phyloP scores from a whole-genome alignment of 768 basidiomycete genomes.

The Omphalotus guepiniiformis region DNA sequence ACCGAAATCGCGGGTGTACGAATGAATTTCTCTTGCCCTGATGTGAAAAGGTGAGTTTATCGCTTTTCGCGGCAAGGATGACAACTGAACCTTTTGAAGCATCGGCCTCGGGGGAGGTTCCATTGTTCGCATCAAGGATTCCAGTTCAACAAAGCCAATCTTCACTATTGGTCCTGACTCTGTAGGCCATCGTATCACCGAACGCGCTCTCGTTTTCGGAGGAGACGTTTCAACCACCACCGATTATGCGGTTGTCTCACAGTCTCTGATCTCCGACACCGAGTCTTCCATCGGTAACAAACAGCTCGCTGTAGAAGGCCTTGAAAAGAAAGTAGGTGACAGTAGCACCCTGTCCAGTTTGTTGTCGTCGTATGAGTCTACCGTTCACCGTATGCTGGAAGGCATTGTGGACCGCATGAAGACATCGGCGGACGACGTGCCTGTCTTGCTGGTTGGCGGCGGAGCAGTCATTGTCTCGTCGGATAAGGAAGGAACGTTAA shows the following conservation, averaged over 20 bases:
- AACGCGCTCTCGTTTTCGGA: slow-evolving; percentile 43
- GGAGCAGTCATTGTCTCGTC: slow-evolving; percentile 54
- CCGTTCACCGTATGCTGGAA: slow-evolving; percentile 45
- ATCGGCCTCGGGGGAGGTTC: slow-evolving; percentile 59
- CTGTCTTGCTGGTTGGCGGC: slow-evolving; percentile 56
- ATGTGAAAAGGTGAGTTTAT: slow-evolving; percentile 33
- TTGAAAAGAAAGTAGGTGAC: slow-evolving; percentile 11
- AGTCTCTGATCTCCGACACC: slow-evolving; percentile 9
- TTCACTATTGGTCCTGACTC: slow-evolving; percentile 53
- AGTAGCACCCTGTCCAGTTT: slow-evolving; percentile 2
- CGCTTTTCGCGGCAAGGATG: not conserved
- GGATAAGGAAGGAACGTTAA: slow-evolving; percentile 15
- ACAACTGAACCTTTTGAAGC: slow-evolving; percentile 18
- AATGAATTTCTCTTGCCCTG: slow-evolving; percentile 50
- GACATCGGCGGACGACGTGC: slow-evolving; percentile 45
- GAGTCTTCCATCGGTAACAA: not conserved
- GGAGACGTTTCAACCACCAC: slow-evolving; percentile 49
- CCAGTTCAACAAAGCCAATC: not conserved
- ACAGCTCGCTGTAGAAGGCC: slow-evolving; percentile 2
- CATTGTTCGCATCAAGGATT: slow-evolving; percentile 27
- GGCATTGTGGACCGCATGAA: slow-evolving; percentile 52
- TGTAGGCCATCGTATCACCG: slow-evolving; percentile 43
- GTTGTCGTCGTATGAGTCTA: slow-evolving; percentile 31
- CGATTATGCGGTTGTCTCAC: slow-evolving; percentile 44
- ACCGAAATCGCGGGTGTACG: slow-evolving; percentile 49